Conservation (phyloP, 768 basidiomycete species). For the Tulasnella sp. region DNA sequence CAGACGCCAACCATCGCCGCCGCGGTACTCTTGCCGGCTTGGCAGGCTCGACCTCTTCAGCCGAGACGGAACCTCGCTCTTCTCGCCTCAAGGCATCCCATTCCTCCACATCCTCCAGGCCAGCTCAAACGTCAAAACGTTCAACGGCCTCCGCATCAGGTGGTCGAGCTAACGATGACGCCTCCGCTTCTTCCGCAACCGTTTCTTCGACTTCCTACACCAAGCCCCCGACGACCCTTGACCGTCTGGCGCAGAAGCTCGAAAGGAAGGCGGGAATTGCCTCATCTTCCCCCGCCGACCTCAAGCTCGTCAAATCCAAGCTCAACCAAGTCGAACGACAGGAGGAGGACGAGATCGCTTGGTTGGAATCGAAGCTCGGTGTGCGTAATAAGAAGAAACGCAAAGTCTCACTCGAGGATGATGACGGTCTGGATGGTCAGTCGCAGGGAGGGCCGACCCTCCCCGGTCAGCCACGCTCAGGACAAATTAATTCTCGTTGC, state of each 20-base stretch:
- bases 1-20: not conserved
- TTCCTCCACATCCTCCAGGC: no score
- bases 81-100: not conserved
- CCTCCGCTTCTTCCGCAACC: not conserved
- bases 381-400: slow-evolving; percentile 42
- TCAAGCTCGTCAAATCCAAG: not conserved
- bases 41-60: not conserved
- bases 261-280: not conserved
- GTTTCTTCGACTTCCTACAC: not conserved
- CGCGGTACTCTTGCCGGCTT: not conserved
- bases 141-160: not conserved
- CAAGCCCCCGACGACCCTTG: not conserved
- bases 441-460: not conserved
- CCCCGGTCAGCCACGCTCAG: not conserved
- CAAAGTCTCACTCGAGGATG: slow-evolving; percentile 50
- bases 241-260: not conserved
- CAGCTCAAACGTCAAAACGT: not conserved
- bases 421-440: slow-evolving; percentile 82
- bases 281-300: not conserved
- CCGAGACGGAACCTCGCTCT: not conserved
- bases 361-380: slow-evolving; percentile 75
- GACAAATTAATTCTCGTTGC: slow-evolving; percentile 1
- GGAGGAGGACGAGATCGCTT: slow-evolving; percentile 83
- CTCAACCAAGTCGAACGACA: slow-evolving; percentile 44
- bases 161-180: not conserved